Evolutionary conservation across 495 filamentous ascomycete species (phyloP).

Genomic region (Talaromyces wortmannii): DNA sequence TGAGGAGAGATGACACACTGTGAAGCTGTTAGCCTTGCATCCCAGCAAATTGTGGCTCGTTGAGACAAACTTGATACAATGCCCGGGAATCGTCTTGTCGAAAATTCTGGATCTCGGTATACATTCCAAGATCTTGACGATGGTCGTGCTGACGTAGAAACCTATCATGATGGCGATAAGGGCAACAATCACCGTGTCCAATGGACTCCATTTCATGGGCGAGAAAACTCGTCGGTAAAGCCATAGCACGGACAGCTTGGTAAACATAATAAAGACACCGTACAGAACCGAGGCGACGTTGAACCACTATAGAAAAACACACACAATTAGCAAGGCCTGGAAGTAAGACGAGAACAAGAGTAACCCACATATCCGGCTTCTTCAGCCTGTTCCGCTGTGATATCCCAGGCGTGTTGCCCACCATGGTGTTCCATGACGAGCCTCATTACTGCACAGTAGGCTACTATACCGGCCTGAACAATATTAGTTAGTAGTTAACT

Average conservation of each 20-base stretch:
- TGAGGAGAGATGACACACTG: conserved; percentile 10
- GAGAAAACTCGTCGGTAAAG: conserved; percentile 27
- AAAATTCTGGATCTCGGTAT: conserved; percentile 14
- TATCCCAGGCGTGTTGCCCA: conserved; percentile 25
- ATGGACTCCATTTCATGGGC: conserved; percentile 11
- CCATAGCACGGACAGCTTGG: conserved; percentile 23
- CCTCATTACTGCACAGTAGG: conserved; percentile 3
- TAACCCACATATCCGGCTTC: conserved; percentile 15
- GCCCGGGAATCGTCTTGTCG: conserved; percentile 10
- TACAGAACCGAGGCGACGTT: conserved; percentile 20
- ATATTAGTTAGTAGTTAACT: not conserved
- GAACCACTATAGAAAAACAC: conserved; percentile 14
- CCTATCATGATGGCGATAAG: conserved; percentile 13
- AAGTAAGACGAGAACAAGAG: not conserved
- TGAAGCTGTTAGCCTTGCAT: not conserved
- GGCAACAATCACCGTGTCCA: conserved; percentile 16
- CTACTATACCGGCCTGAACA: conserved; percentile 5
- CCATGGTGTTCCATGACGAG: conserved; percentile 17
- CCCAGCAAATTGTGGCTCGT: not conserved
- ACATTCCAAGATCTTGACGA: conserved; percentile 20
- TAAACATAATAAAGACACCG: conserved; percentile 14
- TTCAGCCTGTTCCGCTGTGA: conserved; percentile 11
- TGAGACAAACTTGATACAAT: conserved; percentile 9
- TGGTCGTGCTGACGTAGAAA: conserved; percentile 14
- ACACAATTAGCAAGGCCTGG: too few species aligned